Conservation (phyloP, 78 protist species). For the Dictyostelium discoideum region dicty_2.7 NC_007088.5:1747501-1748000, state of each 20-base stretch:
- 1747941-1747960: not conserved
- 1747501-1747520: no score
- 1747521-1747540: no score
- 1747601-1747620: no score
- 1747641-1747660: no score
- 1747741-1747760: not conserved
- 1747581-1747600: not conserved
- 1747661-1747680: no score
- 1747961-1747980: slow-evolving; percentile 59
- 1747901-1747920: not conserved
- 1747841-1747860: not conserved
- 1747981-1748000: slow-evolving; percentile 31
- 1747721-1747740: not conserved
- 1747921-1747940: slow-evolving; percentile 5
- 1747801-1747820: not conserved
- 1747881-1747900: not conserved
- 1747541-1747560: no score
- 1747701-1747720: not conserved
- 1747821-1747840: not conserved
- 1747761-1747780: not conserved
- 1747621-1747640: not conserved
- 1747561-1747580: no score
- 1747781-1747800: not conserved
- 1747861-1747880: not conserved
- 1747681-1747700: not conserved